Conservation (phyloP, 2,329 filamentous ascomycete genomes). For the Phaeomoniella chlamydospora region DNA sequence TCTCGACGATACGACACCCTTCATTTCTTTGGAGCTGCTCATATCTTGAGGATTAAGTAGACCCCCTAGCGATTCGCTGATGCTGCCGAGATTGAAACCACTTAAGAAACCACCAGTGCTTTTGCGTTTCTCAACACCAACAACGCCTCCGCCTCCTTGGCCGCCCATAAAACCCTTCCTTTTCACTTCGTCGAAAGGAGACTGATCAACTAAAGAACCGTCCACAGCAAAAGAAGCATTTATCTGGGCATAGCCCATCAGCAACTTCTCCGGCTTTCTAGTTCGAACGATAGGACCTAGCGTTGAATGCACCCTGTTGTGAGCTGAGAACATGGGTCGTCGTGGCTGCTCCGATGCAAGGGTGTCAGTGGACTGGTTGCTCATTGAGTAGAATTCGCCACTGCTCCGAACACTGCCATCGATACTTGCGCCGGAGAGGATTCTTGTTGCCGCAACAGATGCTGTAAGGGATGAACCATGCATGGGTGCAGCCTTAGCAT, state of each 20-base stretch:
- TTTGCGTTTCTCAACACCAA: slow-evolving; percentile 53
- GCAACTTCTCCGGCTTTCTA: slow-evolving; percentile 54
- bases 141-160: slow-evolving; percentile 68
- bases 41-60: slow-evolving; percentile 75
- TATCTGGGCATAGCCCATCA: slow-evolving; percentile 97
- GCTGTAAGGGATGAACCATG: not conserved
- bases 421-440: slow-evolving; percentile 65
- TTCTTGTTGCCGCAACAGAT: slow-evolving; percentile 23
- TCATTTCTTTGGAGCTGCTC: slow-evolving; percentile 92
- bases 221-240: slow-evolving; percentile 86
- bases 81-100: slow-evolving; percentile 72
- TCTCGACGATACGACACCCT: slow-evolving; percentile 69
- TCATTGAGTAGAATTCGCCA: slow-evolving; percentile 85
- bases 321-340: slow-evolving; percentile 13
- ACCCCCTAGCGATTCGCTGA: slow-evolving; percentile 78
- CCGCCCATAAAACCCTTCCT: slow-evolving; percentile 80
- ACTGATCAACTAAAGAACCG: slow-evolving; percentile 76
- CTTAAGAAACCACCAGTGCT: slow-evolving; percentile 67
- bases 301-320: slow-evolving; percentile 28
- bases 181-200: slow-evolving; percentile 90
- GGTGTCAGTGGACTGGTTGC: slow-evolving; percentile 91
- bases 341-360: slow-evolving; percentile 75
- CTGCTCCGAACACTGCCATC: slow-evolving; percentile 76
- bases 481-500: not conserved
- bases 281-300: slow-evolving; percentile 24